Conservation (phyloP, 73 alveolate genomes). For the Tetrahymena thermophila region DNA sequence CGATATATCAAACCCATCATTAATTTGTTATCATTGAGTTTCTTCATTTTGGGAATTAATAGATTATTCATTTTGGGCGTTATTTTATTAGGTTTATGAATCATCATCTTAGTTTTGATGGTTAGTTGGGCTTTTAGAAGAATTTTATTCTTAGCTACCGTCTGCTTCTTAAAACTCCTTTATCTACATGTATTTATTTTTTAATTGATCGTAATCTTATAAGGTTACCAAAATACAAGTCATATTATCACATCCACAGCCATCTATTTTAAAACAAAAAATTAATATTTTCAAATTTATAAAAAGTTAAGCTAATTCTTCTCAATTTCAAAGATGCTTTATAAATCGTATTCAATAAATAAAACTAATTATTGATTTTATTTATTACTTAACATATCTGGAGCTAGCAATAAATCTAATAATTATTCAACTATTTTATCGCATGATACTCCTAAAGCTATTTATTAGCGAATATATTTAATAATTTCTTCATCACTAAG, state of each 20-base stretch:
- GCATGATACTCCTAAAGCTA: neutral
- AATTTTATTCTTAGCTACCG: neutral
- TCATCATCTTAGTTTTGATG: neutral
- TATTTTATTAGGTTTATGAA: neutral
- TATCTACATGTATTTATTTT: neutral
- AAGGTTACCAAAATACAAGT: constrained; percentile 25
- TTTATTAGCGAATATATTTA: neutral
- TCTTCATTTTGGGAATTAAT: neutral
- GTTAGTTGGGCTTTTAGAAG: neutral
- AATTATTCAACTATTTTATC: constrained; percentile 12
- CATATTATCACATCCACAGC: constrained; percentile 45
- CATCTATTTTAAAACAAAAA: neutral
- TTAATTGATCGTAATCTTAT: constrained; percentile 11
- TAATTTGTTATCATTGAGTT: too few relatives aligned
- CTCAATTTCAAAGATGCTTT: too few relatives aligned
- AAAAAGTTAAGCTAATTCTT: neutral
- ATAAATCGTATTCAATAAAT: too few relatives aligned
- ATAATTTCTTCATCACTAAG: constrained; percentile 22
- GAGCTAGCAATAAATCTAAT: constrained; percentile 33
- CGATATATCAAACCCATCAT: too few relatives aligned
- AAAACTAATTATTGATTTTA: too few relatives aligned
- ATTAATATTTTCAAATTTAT: neutral
- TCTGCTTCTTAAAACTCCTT: neutral
- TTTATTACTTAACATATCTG: neutral
- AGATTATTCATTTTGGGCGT: neutral